Conservation (phyloP, 495 filamentous ascomycete genomes). For the Friedmanniomyces simplex region DNA sequence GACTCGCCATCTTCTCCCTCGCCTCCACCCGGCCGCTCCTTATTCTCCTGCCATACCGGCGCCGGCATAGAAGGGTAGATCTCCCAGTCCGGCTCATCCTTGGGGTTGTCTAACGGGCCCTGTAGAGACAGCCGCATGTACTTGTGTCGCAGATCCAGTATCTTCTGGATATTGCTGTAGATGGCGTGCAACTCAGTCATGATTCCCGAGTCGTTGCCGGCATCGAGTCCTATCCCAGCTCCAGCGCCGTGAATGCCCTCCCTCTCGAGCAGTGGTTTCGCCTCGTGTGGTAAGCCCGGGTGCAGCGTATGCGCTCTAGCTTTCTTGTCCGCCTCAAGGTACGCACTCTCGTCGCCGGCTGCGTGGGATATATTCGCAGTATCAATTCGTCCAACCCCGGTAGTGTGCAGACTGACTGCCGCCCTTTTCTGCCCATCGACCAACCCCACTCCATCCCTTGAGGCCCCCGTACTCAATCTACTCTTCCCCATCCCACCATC, state of each 20-base stretch:
- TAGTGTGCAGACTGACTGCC: constrained; percentile 23
- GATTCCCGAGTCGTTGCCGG: constrained; percentile 55
- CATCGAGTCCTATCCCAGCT: constrained; percentile 40
- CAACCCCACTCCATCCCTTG: neutral
- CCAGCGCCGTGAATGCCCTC: constrained; percentile 44
- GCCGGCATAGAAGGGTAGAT: constrained; percentile 88
- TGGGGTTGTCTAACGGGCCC: constrained; percentile 68
- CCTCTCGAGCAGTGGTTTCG: constrained; percentile 35
- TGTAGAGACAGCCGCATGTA: constrained; percentile 86
- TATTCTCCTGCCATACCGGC: constrained; percentile 74
- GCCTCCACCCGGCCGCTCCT: constrained; percentile 36
- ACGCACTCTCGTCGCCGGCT: constrained; percentile 24
- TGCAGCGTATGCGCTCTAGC: constrained; percentile 38
- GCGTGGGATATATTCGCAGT: constrained; percentile 3
- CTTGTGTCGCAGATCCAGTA: constrained; percentile 75
- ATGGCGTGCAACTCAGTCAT: constrained; percentile 73
- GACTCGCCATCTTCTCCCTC: constrained; percentile 20
- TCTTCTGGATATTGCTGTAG: constrained; percentile 74
- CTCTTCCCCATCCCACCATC: neutral
- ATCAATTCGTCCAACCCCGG: constrained; percentile 19
- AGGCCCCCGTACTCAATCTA: neutral
- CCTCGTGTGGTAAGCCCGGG: constrained; percentile 39
- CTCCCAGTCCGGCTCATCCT: constrained; percentile 69
- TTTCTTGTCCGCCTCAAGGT: constrained; percentile 36
- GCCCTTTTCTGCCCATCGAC: neutral